Percentiles rank a stretch among this genome's conserved stretches.
Evolutionary conservation across 2,329 filamentous ascomycete genomes (phyloP).

Genomic region (Hirsutella rhossiliensis): DNA sequence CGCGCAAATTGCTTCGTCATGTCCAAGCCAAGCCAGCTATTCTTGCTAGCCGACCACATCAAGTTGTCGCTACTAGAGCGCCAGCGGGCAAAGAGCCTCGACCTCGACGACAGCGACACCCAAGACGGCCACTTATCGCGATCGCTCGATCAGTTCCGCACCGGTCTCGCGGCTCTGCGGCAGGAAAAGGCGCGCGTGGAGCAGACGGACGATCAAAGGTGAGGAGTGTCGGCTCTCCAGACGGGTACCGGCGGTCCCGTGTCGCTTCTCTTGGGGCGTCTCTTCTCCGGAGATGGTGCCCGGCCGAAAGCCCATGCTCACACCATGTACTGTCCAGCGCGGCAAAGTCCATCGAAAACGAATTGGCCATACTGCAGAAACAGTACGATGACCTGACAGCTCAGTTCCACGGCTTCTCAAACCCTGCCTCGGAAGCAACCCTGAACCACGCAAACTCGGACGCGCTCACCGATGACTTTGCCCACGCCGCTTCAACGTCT

Average conservation of each 20-base stretch:
- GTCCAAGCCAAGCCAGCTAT: conserved; percentile 60
- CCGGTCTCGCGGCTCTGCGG: conserved; percentile 62
- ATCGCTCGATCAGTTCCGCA: conserved; percentile 74
- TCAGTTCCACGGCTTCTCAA: conserved; percentile 63
- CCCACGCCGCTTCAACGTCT: conserved; percentile 40
- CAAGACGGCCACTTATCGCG: conserved; percentile 84
- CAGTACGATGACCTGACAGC: conserved; percentile 67
- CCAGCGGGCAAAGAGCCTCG: conserved; percentile 70
- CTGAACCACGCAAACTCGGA: conserved; percentile 53
- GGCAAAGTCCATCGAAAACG: conserved; percentile 41
- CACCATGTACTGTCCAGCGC: conserved; percentile 21
- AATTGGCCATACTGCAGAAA: conserved; percentile 55
- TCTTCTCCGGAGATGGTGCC: background rate
- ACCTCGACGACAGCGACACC: conserved; percentile 63
- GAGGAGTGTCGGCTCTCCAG: background rate
- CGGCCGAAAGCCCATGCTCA: conserved; percentile 1
- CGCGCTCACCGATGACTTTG: conserved; percentile 49
- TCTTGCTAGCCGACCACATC: conserved; percentile 90
- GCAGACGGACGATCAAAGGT: conserved; percentile 53
- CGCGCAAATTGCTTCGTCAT: conserved; percentile 8
- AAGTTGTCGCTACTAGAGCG: conserved; percentile 91
- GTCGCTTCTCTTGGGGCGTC: background rate
- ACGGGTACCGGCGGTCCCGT: background rate
- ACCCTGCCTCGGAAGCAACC: conserved; percentile 34
- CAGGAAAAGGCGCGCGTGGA: conserved; percentile 51